Evolutionary conservation across 768 basidiomycete species (phyloP).

Genomic region (Amanita rimosa): DNA sequence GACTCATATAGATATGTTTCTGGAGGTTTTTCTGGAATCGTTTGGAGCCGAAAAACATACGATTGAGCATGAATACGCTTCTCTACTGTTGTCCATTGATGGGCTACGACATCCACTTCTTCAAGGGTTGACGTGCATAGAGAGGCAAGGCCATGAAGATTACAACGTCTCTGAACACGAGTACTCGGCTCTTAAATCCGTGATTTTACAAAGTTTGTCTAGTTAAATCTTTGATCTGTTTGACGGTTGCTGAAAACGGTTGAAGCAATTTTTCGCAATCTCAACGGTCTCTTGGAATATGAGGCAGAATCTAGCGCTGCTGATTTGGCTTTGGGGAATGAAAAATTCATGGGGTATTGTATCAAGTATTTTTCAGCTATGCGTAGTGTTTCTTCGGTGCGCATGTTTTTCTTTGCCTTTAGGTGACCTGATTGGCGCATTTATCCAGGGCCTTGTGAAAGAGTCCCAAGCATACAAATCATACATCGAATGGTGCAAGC

Average conservation of each 20-base stretch:
- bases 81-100: constrained; percentile 48
- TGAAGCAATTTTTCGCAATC: constrained; percentile 35
- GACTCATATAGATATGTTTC: constrained; percentile 28
- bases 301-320: background rate
- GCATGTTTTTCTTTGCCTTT: constrained; percentile 3
- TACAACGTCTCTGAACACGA: constrained; percentile 19
- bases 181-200: constrained; percentile 21
- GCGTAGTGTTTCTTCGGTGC: constrained; percentile 34
- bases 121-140: constrained; percentile 16
- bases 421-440: background rate
- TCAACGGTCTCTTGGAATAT: constrained; percentile 21
- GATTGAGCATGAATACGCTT: constrained; percentile 48
- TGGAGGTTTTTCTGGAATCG: constrained; percentile 37
- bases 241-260: background rate
- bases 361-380: constrained; percentile 40
- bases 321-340: constrained; percentile 18
- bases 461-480: constrained; percentile 8
- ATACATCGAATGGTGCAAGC: constrained; percentile 24
- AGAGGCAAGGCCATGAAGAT: constrained; percentile 12
- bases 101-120: constrained; percentile 42
- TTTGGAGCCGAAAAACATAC: constrained; percentile 35
- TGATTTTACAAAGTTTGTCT: constrained; percentile 17
- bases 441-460: background rate
- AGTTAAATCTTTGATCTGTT: background rate
- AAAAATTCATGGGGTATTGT: constrained; percentile 28